Percentiles rank a stretch among this genome's conserved stretches.
These are phyloP conservation scores for Biancaea sappan DNA, from an alignment of 306 rosid genomes.

Conservation along the genomic window DNA sequence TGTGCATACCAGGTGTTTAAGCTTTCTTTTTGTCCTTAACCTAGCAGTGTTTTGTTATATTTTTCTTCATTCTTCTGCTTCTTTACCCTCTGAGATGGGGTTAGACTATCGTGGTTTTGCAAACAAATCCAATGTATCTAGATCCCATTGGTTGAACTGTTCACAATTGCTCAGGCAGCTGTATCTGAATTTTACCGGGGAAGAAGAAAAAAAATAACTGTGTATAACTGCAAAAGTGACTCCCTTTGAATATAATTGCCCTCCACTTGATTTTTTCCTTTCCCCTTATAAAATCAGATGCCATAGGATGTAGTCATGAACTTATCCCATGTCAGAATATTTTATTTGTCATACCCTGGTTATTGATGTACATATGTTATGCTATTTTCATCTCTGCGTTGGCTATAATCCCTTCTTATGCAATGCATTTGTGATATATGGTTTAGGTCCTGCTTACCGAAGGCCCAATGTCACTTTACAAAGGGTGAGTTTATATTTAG, in stretches of 20 bases:
- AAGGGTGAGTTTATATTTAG: constrained; percentile 71
- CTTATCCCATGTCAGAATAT: not conserved
- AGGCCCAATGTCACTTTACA: constrained; percentile 92
- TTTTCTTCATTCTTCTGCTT: constrained; percentile 3
- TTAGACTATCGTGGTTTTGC: not conserved
- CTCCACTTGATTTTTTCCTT: not conserved
- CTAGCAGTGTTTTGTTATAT: not conserved
- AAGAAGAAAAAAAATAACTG: not conserved
- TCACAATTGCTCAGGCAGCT: not conserved
- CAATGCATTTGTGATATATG: constrained; percentile 28
- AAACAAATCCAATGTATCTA: not conserved
- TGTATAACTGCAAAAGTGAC: not conserved
- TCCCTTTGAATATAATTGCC: not conserved
- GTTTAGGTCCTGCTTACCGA: constrained; percentile 75
- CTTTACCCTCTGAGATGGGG: not conserved
- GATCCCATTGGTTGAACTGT: not conserved
- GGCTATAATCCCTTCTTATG: constrained; percentile 18
- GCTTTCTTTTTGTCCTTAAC: constrained; percentile 10
- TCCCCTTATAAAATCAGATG: not conserved
- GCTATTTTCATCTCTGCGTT: constrained; percentile 14
- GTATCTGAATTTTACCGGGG: not conserved
- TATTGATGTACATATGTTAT: not conserved
- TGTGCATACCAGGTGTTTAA: constrained; percentile 77
- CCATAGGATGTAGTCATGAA: constrained; percentile 11
- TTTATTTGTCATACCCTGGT: not conserved